phyloP scores from a whole-genome alignment of 441 rosid species.

The Caryocar brasiliense region DNA sequence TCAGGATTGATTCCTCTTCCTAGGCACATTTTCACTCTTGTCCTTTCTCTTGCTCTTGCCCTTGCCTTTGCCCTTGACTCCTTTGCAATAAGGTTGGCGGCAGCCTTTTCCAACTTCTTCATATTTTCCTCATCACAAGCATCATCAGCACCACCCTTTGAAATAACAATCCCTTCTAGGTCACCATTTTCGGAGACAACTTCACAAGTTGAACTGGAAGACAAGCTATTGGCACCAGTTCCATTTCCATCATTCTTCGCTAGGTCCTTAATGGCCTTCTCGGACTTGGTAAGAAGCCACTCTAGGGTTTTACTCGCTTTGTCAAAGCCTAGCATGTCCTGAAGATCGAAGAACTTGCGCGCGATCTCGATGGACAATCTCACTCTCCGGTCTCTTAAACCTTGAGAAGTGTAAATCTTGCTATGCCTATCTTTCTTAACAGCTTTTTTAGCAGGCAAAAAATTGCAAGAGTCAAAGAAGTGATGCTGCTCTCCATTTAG shows the following conservation, averaged over 20 bases:
- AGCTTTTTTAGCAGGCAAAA: slow-evolving; percentile 15
- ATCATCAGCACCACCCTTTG: slow-evolving; percentile 8
- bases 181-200: slow-evolving; percentile 12
- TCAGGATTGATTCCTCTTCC: no score
- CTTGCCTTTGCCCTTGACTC: slow-evolving; percentile 43
- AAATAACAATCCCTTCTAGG: slow-evolving; percentile 7
- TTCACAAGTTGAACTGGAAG: slow-evolving; percentile 6
- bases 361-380: slow-evolving; percentile 61
- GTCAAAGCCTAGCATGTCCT: slow-evolving; percentile 69
- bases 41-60: slow-evolving; percentile 47
- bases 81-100: slow-evolving; percentile 18
- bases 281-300: slow-evolving; percentile 62
- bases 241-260: slow-evolving; percentile 8
- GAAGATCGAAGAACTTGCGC: slow-evolving; percentile 67
- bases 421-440: slow-evolving; percentile 62
- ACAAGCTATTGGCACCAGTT: slow-evolving; percentile 1
- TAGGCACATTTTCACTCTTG: slow-evolving; percentile 29
- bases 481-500: background rate
- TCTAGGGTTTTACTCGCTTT: slow-evolving; percentile 72
- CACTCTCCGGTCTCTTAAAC: slow-evolving; percentile 73
- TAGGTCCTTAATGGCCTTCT: slow-evolving; percentile 43
- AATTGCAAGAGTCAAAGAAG: background rate
- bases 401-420: slow-evolving; percentile 68
- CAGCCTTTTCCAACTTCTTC: slow-evolving; percentile 13
- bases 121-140: slow-evolving; percentile 15